These are phyloP conservation scores for Crotalaria pallida DNA, from an alignment of 306 rosid species.

Conservation along the genomic window DNA sequence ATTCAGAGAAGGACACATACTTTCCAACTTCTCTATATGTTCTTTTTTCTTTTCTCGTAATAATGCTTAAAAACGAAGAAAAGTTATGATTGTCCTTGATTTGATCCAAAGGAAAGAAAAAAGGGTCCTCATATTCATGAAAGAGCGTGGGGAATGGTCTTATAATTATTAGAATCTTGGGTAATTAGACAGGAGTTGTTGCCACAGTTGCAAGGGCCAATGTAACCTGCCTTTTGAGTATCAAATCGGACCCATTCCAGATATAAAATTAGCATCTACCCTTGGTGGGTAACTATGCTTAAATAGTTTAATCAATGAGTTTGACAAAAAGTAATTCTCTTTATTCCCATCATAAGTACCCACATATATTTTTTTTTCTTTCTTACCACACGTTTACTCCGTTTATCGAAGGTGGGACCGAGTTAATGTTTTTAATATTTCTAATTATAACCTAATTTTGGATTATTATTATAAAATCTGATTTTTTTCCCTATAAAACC, in stretches of 20 bases:
- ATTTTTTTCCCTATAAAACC: no score
- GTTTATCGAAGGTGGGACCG: no score
- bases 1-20: constrained; percentile 2
- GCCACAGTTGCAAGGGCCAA: constrained; percentile 44
- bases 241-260: constrained; percentile 39
- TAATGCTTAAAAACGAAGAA: background rate
- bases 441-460: no score
- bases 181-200: constrained; percentile 46
- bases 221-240: constrained; percentile 34
- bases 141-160: constrained; percentile 26
- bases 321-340: constrained; percentile 25
- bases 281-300: constrained; percentile 13
- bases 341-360: background rate
- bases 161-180: constrained; percentile 39
- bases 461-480: no score
- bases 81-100: constrained; percentile 37
- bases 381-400: no score
- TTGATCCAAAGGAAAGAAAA: constrained; percentile 22
- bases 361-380: no score
- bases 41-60: background rate
- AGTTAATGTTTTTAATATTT: no score
- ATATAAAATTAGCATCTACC: constrained; percentile 25
- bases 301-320: constrained; percentile 17
- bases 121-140: constrained; percentile 17
- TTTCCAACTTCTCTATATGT: constrained; percentile 10